phyloP scores from a whole-genome alignment of 176 grass and related monocot genomes.

The Hyparrhenia diplandra region DNA sequence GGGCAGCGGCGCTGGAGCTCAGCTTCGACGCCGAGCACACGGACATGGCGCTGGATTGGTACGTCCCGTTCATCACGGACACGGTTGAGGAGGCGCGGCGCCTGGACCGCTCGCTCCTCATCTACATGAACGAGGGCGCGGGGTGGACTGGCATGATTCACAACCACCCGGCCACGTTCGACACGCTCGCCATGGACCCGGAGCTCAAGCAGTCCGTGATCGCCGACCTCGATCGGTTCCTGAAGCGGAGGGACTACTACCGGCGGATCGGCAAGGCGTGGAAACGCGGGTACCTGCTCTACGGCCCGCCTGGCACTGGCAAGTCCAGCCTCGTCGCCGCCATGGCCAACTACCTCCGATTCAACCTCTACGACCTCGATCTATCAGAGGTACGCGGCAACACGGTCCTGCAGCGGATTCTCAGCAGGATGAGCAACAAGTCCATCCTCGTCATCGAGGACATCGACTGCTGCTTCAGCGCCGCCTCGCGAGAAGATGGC shows the following conservation, averaged over 20 bases:
- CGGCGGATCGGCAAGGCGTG: conserved; percentile 43
- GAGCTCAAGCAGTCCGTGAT: conserved; percentile 1
- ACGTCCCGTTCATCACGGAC: conserved; percentile 16
- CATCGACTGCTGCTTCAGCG: conserved; percentile 23
- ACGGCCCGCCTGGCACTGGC: conserved; percentile 28
- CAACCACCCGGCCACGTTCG: conserved; percentile 38
- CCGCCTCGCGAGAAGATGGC: background rate
- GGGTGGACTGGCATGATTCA: background rate
- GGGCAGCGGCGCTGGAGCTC: background rate
- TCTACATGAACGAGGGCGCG: conserved; percentile 17
- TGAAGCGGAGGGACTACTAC: conserved; percentile 6
- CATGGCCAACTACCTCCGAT: conserved; percentile 36
- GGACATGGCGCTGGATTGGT: conserved; percentile 6
- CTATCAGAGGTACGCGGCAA: background rate
- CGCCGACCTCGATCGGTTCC: conserved; percentile 34
- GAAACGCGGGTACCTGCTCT: conserved; percentile 49
- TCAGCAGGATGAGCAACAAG: background rate
- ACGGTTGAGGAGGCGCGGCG: background rate
- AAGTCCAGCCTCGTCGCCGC: conserved; percentile 36
- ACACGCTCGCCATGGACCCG: conserved; percentile 44
- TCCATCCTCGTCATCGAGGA: conserved; percentile 17
- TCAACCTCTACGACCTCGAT: conserved; percentile 30
- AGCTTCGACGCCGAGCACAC: conserved; percentile 33
- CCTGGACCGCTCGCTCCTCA: background rate
- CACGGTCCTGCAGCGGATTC: conserved; percentile 11